Conservation (phyloP, 2,329 filamentous ascomycete species). For the Pseudomassariella vexata region DNA sequence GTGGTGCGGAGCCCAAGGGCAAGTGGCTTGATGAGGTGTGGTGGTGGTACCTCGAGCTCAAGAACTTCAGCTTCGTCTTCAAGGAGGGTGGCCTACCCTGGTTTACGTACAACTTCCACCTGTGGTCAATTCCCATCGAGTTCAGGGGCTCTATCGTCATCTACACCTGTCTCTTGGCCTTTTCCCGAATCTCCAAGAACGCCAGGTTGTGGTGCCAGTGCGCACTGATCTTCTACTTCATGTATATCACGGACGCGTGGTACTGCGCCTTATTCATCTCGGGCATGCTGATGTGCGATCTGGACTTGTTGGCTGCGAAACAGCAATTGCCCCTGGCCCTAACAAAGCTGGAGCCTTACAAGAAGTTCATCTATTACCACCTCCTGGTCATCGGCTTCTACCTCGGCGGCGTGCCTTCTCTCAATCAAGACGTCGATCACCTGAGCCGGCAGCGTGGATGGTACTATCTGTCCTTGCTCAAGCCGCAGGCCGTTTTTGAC, state of each 20-base stretch:
- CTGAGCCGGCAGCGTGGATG: slow-evolving; percentile 53
- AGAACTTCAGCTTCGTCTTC: slow-evolving; percentile 66
- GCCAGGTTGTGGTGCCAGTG: slow-evolving; percentile 49
- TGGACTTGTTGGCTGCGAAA: slow-evolving; percentile 48
- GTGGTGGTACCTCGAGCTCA: slow-evolving; percentile 48
- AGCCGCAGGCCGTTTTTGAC: slow-evolving; percentile 60
- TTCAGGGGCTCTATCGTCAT: slow-evolving; percentile 59
- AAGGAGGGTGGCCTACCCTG: slow-evolving; percentile 50
- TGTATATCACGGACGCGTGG: slow-evolving; percentile 62
- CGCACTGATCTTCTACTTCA: slow-evolving; percentile 55
- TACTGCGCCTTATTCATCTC: slow-evolving; percentile 54
- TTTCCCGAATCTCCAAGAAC: slow-evolving; percentile 48
- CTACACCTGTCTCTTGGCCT: slow-evolving; percentile 51
- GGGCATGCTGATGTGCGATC: slow-evolving; percentile 57
- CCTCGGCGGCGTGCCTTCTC: slow-evolving; percentile 56
- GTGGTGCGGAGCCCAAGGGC: slow-evolving; percentile 29
- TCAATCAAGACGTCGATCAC: slow-evolving; percentile 37
- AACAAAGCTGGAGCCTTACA: slow-evolving; percentile 36
- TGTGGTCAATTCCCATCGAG: slow-evolving; percentile 61
- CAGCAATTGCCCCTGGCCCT: slow-evolving; percentile 47
- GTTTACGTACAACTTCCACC: slow-evolving; percentile 52
- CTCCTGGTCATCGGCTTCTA: slow-evolving; percentile 47
- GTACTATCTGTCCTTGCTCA: slow-evolving; percentile 54
- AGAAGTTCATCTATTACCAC: slow-evolving; percentile 44
- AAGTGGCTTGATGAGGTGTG: slow-evolving; percentile 44